Evolutionary conservation across 1,284 basidiomycete genomes (phyloP), one percentile per base, ranked within the genome.

Genomic region (Mixia osmundae): DNA sequence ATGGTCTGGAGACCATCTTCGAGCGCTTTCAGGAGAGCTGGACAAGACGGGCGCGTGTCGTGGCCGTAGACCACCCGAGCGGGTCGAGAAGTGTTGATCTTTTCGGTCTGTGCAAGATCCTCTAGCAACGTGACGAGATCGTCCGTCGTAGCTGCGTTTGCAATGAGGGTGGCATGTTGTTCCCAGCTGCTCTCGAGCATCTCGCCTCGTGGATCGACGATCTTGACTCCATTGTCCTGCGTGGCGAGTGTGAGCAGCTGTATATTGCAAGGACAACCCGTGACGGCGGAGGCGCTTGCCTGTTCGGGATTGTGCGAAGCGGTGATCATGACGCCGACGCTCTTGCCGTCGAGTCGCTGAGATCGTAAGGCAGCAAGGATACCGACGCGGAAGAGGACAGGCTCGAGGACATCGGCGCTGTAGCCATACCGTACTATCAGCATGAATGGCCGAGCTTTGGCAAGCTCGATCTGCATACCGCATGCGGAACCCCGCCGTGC

Each of bases 171-270:
- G 15, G 89, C 87, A 54, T 89, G 69, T 0, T 57, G 54, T 57
- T 99, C 91, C 91, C 91, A 99, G 23, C 78, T 68, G 1, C 76
- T 63, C 52, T 89, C 78, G n/a, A 99, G 68, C 91, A 99, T 99
- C 57, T 99, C 91, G n/a, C 91, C 91, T 10, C 71, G 71, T 12
- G 91, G 80, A 59, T 99, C 91, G 30, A 99, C 82, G 35, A 97
- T 70, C 58, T 97, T 99, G 44, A 95, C 82, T 24, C 91, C 91
- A 56, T 99, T 99, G 57, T 99, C 91, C 80, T 94, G 50, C 31
- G 11, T 14, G 36, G 26, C 28, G 30, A 22, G 41, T 43, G 20
- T 21, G n/a, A n/a, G n/a, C n/a, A n/a, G n/a, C n/a, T n/a, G n/a
- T n/a, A n/a, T n/a, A n/a, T n/a, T n/a, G 42, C 34, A 33, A 36